A percentile compares a stretch with the other conserved stretches of the same genome.
Conservation (phyloP, 345 rosid genomes). For the Pseudoturritis turrita region DNA sequence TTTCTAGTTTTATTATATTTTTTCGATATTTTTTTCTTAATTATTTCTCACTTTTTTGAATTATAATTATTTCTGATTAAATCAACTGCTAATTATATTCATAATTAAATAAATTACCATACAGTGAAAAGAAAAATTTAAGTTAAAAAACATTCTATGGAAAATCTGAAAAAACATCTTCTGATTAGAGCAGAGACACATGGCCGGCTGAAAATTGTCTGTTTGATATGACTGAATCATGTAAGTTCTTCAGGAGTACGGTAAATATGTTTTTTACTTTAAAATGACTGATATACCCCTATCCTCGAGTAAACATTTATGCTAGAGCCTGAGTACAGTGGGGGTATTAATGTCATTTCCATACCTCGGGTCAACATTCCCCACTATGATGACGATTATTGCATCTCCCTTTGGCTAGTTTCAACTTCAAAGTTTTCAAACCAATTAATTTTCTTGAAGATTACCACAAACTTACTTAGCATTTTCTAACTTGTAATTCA, state of each 20-base stretch:
- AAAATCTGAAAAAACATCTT: constrained; percentile 27
- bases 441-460: constrained; percentile 3
- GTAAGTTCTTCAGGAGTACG: constrained; percentile 34
- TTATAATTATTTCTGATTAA: not conserved
- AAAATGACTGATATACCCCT: not conserved
- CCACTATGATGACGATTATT: constrained; percentile 2
- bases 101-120: constrained; percentile 11
- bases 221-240: constrained; percentile 25
- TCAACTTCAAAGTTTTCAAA: constrained; percentile 20
- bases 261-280: constrained; percentile 20
- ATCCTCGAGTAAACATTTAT: not conserved
- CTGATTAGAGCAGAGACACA: constrained; percentile 30
- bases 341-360: constrained; percentile 21
- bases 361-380: not conserved
- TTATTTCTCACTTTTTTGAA: not conserved
- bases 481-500: not conserved
- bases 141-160: constrained; percentile 27
- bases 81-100: not conserved
- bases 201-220: constrained; percentile 19
- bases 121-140: not conserved
- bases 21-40: not conserved
- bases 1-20: no score
- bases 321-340: not conserved
- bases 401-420: not conserved
- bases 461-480: not conserved